Conservation (phyloP, 2,329 filamentous ascomycete species). For the Botrytis cinerea region DNA sequence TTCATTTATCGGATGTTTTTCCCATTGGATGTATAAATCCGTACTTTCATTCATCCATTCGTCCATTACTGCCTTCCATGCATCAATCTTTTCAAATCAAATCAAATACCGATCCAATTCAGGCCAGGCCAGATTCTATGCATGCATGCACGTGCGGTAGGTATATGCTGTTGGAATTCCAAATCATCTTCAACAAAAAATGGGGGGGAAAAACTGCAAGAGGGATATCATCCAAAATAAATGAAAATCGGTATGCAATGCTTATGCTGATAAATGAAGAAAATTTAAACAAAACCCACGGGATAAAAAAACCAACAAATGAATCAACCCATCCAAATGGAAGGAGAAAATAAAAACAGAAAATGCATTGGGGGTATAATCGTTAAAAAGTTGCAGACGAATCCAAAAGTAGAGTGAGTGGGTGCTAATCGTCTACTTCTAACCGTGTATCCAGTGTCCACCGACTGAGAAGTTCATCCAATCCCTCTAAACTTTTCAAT, state of each 20-base stretch:
- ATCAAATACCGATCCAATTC: background rate
- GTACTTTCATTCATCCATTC: background rate
- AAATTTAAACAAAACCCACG: background rate
- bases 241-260: background rate
- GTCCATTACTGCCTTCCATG: background rate
- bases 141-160: constrained; percentile 1
- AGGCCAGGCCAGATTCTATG: constrained; percentile 2
- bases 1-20: background rate
- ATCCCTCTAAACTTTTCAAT: constrained; percentile 13
- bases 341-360: background rate
- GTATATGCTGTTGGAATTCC: background rate
- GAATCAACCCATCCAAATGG: background rate
- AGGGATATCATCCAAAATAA: background rate
- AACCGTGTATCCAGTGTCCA: constrained; percentile 11
- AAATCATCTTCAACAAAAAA: constrained; percentile 9
- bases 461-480: constrained; percentile 17
- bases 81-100: background rate
- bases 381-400: constrained; percentile 19
- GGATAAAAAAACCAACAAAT: background rate
- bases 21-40: background rate
- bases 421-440: constrained; percentile 15
- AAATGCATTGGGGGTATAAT: constrained; percentile 22
- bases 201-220: background rate
- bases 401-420: constrained; percentile 8
- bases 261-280: background rate